Evolutionary conservation across 768 basidiomycete species (phyloP).

Genomic region (Pisolithus orientalis): DNA sequence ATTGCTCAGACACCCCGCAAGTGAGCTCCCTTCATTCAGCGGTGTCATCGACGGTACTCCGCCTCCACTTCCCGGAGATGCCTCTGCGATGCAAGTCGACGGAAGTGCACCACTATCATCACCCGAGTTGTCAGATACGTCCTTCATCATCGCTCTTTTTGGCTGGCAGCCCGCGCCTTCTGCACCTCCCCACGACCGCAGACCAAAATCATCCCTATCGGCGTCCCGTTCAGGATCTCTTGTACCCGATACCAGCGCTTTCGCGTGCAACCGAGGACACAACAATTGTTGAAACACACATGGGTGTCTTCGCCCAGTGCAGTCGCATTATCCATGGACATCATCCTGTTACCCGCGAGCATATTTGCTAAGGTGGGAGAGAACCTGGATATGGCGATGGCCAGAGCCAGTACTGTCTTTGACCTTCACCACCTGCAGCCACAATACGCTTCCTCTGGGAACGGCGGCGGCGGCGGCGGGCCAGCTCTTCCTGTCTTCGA

Average conservation of each 20-base stretch:
- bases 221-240: slow-evolving; percentile 20
- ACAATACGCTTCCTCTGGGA: no score
- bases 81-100: slow-evolving; percentile 8
- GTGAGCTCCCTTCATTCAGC: slow-evolving; percentile 45
- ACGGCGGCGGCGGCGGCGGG: no score
- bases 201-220: slow-evolving; percentile 15
- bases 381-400: neutral
- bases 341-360: neutral
- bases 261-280: slow-evolving; percentile 22
- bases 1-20: slow-evolving; percentile 49
- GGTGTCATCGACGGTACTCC: slow-evolving; percentile 33
- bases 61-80: slow-evolving; percentile 21
- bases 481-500: no score
- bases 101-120: slow-evolving; percentile 1
- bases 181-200: slow-evolving; percentile 9
- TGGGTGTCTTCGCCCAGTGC: slow-evolving; percentile 6
- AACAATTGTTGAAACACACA: slow-evolving; percentile 1
- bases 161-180: slow-evolving; percentile 39
- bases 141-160: slow-evolving; percentile 40
- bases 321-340: neutral
- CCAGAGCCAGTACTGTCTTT: neutral
- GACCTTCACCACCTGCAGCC: neutral
- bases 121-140: slow-evolving; percentile 30
- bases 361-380: neutral
- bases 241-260: slow-evolving; percentile 24